Evolutionary conservation across 2,329 filamentous ascomycete genomes (phyloP).

Genomic region (Penicillium sp.): DNA sequence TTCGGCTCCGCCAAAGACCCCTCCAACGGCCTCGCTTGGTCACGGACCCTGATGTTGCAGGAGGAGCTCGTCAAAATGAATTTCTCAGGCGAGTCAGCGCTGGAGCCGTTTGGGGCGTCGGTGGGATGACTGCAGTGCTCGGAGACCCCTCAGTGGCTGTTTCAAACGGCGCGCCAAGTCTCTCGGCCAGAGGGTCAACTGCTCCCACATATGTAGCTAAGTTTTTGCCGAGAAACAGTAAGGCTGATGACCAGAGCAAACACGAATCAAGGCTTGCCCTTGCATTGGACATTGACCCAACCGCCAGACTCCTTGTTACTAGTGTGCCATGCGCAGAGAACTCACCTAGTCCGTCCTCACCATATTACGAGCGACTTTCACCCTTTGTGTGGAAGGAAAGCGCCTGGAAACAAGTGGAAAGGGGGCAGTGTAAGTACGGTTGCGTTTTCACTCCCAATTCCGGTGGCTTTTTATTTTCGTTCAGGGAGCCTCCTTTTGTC

Average conservation of each 20-base stretch:
- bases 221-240: slow-evolving; percentile 52
- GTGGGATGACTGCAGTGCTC: slow-evolving; percentile 61
- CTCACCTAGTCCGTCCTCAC: slow-evolving; percentile 25
- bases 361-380: slow-evolving; percentile 30
- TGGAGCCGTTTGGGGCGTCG: slow-evolving; percentile 74
- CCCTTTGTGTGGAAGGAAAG: slow-evolving; percentile 42
- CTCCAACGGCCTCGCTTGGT: slow-evolving; percentile 38
- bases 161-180: slow-evolving; percentile 62
- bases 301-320: slow-evolving; percentile 64
- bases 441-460: neutral
- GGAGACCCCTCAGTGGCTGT: slow-evolving; percentile 46
- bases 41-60: slow-evolving; percentile 22
- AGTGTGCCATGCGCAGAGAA: slow-evolving; percentile 22
- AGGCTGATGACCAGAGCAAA: slow-evolving; percentile 62
- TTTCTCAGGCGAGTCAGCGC: slow-evolving; percentile 56
- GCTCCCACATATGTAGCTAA: slow-evolving; percentile 62
- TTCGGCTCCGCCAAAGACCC: slow-evolving; percentile 19
- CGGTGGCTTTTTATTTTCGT: neutral
- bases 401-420: slow-evolving; percentile 37
- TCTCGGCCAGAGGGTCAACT: slow-evolving; percentile 68
- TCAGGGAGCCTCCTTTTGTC: neutral
- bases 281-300: slow-evolving; percentile 75
- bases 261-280: slow-evolving; percentile 74
- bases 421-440: slow-evolving; percentile 33
- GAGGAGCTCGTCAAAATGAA: slow-evolving; percentile 13